Base-by-base conservation (phyloP, 768 basidiomycete species). In the Suillus luteus region DNA sequence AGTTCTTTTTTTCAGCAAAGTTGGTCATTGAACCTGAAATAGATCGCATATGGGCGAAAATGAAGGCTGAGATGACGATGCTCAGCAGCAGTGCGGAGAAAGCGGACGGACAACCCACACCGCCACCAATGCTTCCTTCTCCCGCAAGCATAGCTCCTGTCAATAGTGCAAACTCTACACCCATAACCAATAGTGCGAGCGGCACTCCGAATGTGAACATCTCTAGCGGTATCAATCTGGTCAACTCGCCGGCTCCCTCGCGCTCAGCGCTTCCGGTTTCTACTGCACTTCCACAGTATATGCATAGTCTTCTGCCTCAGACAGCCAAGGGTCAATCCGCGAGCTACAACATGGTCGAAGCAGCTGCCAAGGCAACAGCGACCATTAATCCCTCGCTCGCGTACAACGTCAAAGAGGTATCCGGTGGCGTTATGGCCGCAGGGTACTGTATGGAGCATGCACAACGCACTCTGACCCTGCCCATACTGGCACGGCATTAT, bases 161-260 rank as follows among this genome's bases (percentile, higher is more conserved):
- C 8, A 87, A 81, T 68, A 93, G 91, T 69, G 85, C 89, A 60
- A 91, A 90, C 67, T 92, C 91, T 15, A 93, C 91, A 0, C 91
- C 91, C 10, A 87, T 85, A 43, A 85, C 82, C 65, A 73, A 65
- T 59, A 83, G 84, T 60, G 83, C 85, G 55, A 82, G 78, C 40
- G 79, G 81, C 41, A 88, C 88, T 2, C 86, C 86, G 19, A 83
- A 79, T 66, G 75, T 80, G 14, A 70, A 72, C 57, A 74, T 68
- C 52, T 67, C 70, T 46, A 66, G 67, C 55, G 19, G 64, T 48
- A 75, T 73, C 0, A 37, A 69, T 8, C 68, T 72, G 22, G 64
- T 69, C 33, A 70, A 66, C 14, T 65, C 68, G 33, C 17, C 52
- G 6, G 67, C 66, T 41, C 70, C 69, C 15, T 70, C 74, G 64